Percentiles rank a stretch among this genome's conserved stretches.
Evolutionary conservation across 768 basidiomycete species (phyloP).

Genomic region (Tricholoma sp.): DNA sequence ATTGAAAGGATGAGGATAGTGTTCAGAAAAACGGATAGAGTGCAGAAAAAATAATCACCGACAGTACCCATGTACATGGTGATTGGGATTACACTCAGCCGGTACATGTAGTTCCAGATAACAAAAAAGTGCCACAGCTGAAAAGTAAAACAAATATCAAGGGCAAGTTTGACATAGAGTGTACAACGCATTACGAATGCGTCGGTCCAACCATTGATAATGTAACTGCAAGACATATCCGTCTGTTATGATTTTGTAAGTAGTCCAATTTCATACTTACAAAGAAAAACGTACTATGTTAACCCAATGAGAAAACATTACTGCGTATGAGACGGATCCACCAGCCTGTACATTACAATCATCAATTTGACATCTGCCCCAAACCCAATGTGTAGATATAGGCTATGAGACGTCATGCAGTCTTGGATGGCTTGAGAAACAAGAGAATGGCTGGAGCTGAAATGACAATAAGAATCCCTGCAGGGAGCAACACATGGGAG

Average conservation of each 20-base stretch:
- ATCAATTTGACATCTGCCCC: constrained; percentile 17
- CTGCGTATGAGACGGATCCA: constrained; percentile 9
- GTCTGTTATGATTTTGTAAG: no score
- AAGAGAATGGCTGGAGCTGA: neutral
- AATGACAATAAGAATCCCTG: neutral
- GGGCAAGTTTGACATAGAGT: neutral
- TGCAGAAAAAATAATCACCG: neutral
- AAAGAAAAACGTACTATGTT: constrained; percentile 2
- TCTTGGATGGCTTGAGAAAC: neutral
- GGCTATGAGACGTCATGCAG: constrained; percentile 2
- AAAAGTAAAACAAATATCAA: neutral
- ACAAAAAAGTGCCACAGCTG: neutral
- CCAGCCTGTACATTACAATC: constrained; percentile 15
- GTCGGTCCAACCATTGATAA: neutral
- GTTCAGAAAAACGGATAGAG: constrained; percentile 32
- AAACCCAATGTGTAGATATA: constrained; percentile 13
- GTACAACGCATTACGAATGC: neutral
- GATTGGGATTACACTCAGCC: neutral
- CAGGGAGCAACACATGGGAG: neutral
- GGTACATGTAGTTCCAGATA: neutral
- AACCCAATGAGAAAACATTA: neutral
- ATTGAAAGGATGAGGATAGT: constrained; percentile 32
- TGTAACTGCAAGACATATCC: neutral
- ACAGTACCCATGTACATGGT: neutral
- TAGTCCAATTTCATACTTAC: neutral